phyloP scores from a whole-genome alignment of 345 rosid genomes.

The Hevea brasiliensis region DNA sequence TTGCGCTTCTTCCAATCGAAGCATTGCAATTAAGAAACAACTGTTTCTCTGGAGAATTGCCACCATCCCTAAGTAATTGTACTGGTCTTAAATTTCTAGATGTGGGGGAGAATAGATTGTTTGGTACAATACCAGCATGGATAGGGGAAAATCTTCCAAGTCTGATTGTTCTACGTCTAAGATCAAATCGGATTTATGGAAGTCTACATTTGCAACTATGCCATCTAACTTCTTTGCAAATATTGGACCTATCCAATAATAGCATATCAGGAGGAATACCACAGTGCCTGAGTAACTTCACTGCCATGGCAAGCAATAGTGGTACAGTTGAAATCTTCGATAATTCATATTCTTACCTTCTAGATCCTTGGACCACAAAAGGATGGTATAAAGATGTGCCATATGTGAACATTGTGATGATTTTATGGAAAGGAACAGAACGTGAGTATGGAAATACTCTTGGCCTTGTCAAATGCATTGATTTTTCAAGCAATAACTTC shows the following conservation, averaged over 20 bases:
- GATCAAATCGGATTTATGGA: conserved; percentile 20
- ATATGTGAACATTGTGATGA: not conserved
- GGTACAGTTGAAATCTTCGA: not conserved
- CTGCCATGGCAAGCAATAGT: conserved; percentile 12
- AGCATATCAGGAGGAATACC: conserved; percentile 19
- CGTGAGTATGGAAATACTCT: conserved; percentile 2
- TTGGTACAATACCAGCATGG: not conserved
- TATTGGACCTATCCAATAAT: conserved; percentile 24
- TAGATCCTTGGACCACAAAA: not conserved
- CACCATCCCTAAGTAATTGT: not conserved
- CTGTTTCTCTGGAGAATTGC: conserved; percentile 6
- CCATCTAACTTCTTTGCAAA: conserved; percentile 12
- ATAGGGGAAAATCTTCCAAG: not conserved
- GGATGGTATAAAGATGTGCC: not conserved
- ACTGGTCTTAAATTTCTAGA: not conserved
- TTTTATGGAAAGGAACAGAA: conserved; percentile 4
- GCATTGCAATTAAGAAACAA: conserved; percentile 1
- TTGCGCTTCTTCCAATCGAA: not conserved
- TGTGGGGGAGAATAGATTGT: not conserved
- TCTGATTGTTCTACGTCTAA: conserved; percentile 9
- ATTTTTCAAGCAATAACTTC: no score
- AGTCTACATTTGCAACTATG: conserved; percentile 15
- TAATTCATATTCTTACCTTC: not conserved
- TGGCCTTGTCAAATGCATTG: not conserved
- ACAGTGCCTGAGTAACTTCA: conserved; percentile 16